These are phyloP conservation scores for Pseudonectria buxi DNA, from an alignment of 2,329 filamentous ascomycete species.

Conservation along the genomic window DNA sequence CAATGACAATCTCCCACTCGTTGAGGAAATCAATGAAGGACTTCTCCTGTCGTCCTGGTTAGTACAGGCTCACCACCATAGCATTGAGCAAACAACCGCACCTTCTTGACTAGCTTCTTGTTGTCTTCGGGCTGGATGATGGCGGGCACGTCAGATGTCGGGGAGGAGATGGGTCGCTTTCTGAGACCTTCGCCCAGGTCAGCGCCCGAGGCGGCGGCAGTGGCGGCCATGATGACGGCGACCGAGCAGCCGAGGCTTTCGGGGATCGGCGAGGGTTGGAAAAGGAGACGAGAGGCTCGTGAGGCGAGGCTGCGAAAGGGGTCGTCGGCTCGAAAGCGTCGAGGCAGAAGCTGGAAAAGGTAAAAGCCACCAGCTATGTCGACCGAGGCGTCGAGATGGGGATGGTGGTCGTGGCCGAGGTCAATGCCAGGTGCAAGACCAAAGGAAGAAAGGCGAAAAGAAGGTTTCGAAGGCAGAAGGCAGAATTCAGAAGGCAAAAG, in stretches of 20 bases:
- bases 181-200: constrained; percentile 51
- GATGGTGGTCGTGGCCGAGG: constrained; percentile 16
- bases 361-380: constrained; percentile 20
- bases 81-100: constrained; percentile 19
- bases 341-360: constrained; percentile 32
- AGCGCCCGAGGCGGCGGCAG: constrained; percentile 53
- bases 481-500: constrained; percentile 9
- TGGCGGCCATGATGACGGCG: constrained; percentile 41
- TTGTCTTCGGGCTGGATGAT: constrained; percentile 47
- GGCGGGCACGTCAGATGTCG: constrained; percentile 28
- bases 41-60: constrained; percentile 35
- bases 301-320: background rate
- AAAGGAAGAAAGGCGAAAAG: constrained; percentile 12
- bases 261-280: background rate
- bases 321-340: background rate
- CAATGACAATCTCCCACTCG: constrained; percentile 57
- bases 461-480: constrained; percentile 14
- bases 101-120: constrained; percentile 54
- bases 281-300: constrained; percentile 3
- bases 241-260: no score
- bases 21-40: constrained; percentile 56
- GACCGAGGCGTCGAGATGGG: constrained; percentile 9
- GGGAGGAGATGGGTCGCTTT: constrained; percentile 41
- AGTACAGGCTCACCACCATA: constrained; percentile 8
- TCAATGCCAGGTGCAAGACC: constrained; percentile 17